Percentiles rank a stretch among this genome's conserved stretches.
These are phyloP conservation scores for Daldinia sp. DNA, from an alignment of 2,329 filamentous ascomycete species.

Conservation along the genomic window DNA sequence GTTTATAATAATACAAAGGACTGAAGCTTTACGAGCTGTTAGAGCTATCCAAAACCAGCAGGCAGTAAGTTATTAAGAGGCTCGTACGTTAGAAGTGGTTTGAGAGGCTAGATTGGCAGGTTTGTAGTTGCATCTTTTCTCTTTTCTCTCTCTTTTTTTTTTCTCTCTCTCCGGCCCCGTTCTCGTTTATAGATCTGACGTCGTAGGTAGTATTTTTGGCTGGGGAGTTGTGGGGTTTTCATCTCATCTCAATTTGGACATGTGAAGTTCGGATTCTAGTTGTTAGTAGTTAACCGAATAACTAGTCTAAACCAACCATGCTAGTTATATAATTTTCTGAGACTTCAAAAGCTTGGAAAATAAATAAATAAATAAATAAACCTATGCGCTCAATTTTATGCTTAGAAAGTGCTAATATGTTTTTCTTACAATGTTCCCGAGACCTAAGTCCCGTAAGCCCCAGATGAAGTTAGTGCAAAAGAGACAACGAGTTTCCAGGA, in stretches of 20 bases:
- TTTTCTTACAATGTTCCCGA: not conserved
- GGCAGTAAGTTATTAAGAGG: not conserved
- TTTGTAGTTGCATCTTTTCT: not conserved
- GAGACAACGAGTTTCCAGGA: slow-evolving; percentile 2
- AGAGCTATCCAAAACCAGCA: not conserved
- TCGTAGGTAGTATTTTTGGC: slow-evolving; percentile 1
- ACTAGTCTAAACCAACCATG: not conserved
- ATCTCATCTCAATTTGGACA: not conserved
- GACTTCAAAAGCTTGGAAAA: not conserved
- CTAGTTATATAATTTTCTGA: not conserved
- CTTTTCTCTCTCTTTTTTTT: not conserved
- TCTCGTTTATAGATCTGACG: not conserved
- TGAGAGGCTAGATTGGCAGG: not conserved
- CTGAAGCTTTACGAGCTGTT: slow-evolving; percentile 2
- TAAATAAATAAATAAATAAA: not conserved
- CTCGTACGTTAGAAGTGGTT: not conserved
- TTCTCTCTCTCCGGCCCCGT: not conserved
- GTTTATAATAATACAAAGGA: slow-evolving; percentile 2
- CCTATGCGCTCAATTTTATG: not conserved
- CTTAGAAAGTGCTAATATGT: not conserved
- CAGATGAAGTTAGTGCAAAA: not conserved
- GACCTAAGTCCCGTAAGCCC: not conserved
- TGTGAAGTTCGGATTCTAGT: not conserved
- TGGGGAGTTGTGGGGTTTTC: not conserved
- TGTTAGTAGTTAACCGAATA: not conserved